These are phyloP conservation scores for Penicillium canescens DNA, from an alignment of 495 filamentous ascomycete genomes.

Conservation along the genomic window DNA sequence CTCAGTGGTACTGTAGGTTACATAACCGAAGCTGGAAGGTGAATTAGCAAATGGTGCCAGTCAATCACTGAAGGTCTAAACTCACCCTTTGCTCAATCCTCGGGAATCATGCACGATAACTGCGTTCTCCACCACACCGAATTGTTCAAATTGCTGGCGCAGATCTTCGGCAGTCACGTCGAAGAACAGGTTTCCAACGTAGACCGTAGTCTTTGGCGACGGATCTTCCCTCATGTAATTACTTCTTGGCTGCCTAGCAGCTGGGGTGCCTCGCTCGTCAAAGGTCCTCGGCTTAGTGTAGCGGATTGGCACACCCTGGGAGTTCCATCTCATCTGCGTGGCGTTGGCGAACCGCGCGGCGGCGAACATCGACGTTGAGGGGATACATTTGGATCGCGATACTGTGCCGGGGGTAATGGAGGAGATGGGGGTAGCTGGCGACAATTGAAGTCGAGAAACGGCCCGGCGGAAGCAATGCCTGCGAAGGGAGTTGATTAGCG, in stretches of 20 bases:
- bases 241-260: constrained; percentile 1
- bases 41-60: not conserved
- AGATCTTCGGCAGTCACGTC: constrained; percentile 76
- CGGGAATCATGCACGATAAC: constrained; percentile 66
- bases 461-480: constrained; percentile 54
- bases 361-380: not conserved
- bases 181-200: constrained; percentile 85
- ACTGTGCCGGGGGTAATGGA: not conserved
- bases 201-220: constrained; percentile 52
- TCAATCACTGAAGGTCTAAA: constrained; percentile 1
- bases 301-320: too few relatives aligned
- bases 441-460: constrained; percentile 48
- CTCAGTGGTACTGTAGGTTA: constrained; percentile 61
- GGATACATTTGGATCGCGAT: constrained; percentile 7
- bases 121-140: constrained; percentile 56
- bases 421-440: constrained; percentile 18
- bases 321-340: constrained; percentile 22
- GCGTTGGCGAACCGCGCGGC: constrained; percentile 2
- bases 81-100: constrained; percentile 87
- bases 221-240: not conserved
- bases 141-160: constrained; percentile 62
- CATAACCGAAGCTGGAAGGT: constrained; percentile 72
- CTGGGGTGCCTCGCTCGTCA: not conserved
- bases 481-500: constrained; percentile 9
- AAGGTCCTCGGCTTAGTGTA: too few relatives aligned